Evolutionary conservation across 2,329 filamentous ascomycete species (phyloP), one percentile per base, ranked within the genome.

Genomic region (Xylaria sp.): DNA sequence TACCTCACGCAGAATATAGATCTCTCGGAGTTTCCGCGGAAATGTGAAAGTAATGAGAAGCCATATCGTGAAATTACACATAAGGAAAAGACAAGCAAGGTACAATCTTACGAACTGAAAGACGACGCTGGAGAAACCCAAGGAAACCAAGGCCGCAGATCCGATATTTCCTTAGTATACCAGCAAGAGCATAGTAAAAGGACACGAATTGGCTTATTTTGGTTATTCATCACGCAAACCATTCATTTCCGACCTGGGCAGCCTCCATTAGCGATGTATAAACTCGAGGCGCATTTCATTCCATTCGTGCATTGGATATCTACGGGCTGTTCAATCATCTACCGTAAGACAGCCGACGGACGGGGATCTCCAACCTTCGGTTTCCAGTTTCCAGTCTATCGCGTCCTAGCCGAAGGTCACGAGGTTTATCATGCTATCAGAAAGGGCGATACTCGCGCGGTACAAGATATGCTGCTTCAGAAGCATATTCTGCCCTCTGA

Each of bases 281-380:
- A 12, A 6, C 10, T 39, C n/a, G n/a, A 25, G 15, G 54, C 34
- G n/a, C 34, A 56, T 34, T 56, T 56, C 23, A 7, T 39, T 6
- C 34, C 34, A 39, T 41, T 10, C 1, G 9, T 25, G 23, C 34
- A 8, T 9, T 56, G 34, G 54, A 3, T 56, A 20, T 56, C 34
- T 23, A 56, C 54, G 9, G n/a, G 54, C 18, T 56, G n/a, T 13
- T 56, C 54, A 39, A 56, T 56, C 10, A 25, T 56, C 2, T 56
- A 39, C 32, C 34, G 15, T 13, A 56, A 25, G 12, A 41, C 4
- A 12, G 12, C 23, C 4, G 54, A 56, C 12, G 54, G 18, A 12
- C 13, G 54, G 10, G 32, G 54, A 23, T 3, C 34, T 39, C 34
- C 34, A 25, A 39, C 8, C 3, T 56, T 56, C 54, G 34, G 34